Base-by-base conservation (phyloP, 805 yeast genomes). In the Aciculoconidium aculeatum region DNA sequence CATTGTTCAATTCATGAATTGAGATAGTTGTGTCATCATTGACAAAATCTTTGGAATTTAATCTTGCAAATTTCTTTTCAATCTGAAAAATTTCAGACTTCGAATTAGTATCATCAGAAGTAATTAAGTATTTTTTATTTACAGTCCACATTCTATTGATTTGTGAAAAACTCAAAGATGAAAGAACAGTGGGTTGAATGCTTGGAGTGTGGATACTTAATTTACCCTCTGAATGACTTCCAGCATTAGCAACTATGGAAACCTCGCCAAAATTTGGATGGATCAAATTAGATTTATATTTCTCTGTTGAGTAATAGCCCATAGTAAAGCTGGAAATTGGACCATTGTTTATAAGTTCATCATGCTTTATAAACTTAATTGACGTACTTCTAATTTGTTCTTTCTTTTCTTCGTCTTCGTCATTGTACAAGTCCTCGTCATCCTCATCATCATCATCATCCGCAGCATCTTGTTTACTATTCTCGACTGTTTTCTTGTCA, bases 141-240 rank as follows among this genome's bases (percentile, higher is more conserved):
- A 84, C 53, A 23, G 82, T 80, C 94, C 94, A 87, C 44, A 83
- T 67, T 42, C 78, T 74, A 40, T 78, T 74, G 18, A 81, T 78
- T 47, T 76, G 80, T 12, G 80, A 79, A 45, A 82, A 82, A 36
- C 74, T 77, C 30, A 84, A 64, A 3, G 87, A 77, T 2, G 84
- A 73, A 29, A 73, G 70, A 6, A 86, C 71, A 0, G 49, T 51
- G 1, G 95, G 94, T 35, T 77, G 76, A 9, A 86, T 66, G 3
- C 80, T 66, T 5, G 86, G 84, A 15, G 77, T 70, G 35, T 84
- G 67, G 3, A 80, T 65, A 18, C 79, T 73, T 17, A 88, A 37
- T 12, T 70, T 65, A 8, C 82, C 72, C 5, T 70, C 64, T 1
- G 49, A 41, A 6, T 68, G 76, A 10, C 75, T 64, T 1, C 96